Percentiles rank a stretch among this genome's conserved stretches.
Evolutionary conservation across 257 asterid species (phyloP).

Genomic region (Solanum dulcamara): DNA sequence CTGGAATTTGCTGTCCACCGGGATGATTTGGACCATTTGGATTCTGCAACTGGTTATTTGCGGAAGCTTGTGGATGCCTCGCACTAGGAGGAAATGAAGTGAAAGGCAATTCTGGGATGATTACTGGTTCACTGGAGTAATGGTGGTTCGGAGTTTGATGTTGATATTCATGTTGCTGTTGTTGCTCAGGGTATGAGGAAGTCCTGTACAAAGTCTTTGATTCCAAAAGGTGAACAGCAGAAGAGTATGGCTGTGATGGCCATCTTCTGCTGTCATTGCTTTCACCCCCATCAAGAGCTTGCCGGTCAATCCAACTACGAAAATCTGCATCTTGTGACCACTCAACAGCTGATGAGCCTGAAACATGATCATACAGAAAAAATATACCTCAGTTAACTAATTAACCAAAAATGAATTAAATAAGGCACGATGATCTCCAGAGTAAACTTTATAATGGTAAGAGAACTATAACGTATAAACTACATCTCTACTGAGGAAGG

Average conservation of each 20-base stretch:
- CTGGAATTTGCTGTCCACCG: conserved; percentile 34
- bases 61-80: conserved; percentile 64
- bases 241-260: conserved; percentile 52
- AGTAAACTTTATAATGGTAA: background rate
- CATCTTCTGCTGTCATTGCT: conserved; percentile 35
- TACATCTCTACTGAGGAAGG: background rate
- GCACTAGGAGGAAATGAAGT: conserved; percentile 70
- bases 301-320: conserved; percentile 48
- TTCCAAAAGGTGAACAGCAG: conserved; percentile 36
- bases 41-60: conserved; percentile 33
- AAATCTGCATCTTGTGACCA: conserved; percentile 57
- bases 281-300: conserved; percentile 32
- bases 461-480: background rate
- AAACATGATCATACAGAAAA: background rate
- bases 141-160: conserved; percentile 43
- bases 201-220: conserved; percentile 56
- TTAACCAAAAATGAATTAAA: background rate
- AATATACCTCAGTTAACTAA: background rate
- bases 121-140: conserved; percentile 62
- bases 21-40: conserved; percentile 30
- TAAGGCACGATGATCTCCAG: background rate
- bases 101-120: conserved; percentile 51
- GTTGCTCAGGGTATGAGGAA: conserved; percentile 79
- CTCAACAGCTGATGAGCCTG: conserved; percentile 85
- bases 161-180: conserved; percentile 43